Percentiles rank a stretch among this genome's conserved stretches.
These are phyloP conservation scores for Epichloe uncinata DNA, from an alignment of 2,329 filamentous ascomycete species.

Conservation along the genomic window DNA sequence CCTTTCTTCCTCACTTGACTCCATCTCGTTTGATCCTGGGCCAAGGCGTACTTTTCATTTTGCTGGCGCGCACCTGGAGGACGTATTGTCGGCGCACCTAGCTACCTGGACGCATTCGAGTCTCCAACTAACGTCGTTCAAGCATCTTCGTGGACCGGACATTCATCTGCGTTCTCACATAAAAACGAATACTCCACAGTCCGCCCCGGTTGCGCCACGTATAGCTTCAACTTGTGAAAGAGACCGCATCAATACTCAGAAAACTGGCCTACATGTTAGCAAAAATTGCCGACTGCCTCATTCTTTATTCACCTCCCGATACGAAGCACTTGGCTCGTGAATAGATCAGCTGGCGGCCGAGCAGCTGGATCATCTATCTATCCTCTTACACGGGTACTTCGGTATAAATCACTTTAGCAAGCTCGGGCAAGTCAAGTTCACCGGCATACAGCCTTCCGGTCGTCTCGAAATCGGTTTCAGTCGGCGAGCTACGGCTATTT, in stretches of 20 bases:
- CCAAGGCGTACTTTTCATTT: background rate
- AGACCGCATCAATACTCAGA: background rate
- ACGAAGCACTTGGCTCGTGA: background rate
- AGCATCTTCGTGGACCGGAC: background rate
- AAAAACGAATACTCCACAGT: background rate
- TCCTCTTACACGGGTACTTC: background rate
- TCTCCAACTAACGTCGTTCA: background rate
- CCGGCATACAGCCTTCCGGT: background rate
- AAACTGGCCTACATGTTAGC: background rate
- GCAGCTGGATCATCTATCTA: background rate
- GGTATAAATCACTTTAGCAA: background rate
- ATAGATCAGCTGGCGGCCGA: background rate
- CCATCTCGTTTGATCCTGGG: background rate
- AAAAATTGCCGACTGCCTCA: background rate
- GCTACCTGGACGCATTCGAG: background rate
- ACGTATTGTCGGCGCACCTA: background rate
- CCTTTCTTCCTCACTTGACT: background rate
- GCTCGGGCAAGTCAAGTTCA: background rate
- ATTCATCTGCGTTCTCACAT: background rate
- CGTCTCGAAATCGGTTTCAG: background rate
- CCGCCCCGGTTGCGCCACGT: conserved; percentile 2
- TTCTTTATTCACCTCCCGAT: background rate
- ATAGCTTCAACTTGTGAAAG: conserved; percentile 1
- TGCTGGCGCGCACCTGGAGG: background rate
- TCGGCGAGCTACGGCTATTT: background rate